Percentiles rank a stretch among this genome's conserved stretches.
phyloP scores from a whole-genome alignment of 805 yeast species.

The Yarrowia osloensis region DNA sequence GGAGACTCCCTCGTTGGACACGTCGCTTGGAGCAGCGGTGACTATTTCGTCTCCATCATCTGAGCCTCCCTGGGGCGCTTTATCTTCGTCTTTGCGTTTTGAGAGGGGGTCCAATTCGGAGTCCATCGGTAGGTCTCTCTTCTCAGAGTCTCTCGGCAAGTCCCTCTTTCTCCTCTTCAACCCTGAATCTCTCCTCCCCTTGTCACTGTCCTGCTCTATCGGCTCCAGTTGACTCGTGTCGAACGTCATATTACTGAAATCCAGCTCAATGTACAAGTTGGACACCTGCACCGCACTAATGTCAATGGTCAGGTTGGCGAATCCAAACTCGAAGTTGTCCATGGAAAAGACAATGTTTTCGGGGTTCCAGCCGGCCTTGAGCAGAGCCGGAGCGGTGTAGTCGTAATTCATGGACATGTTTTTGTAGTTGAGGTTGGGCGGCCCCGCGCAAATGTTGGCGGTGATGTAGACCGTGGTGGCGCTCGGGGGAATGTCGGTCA shows the following conservation, averaged over 20 bases:
- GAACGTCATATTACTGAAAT: not conserved
- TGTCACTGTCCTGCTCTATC: not conserved
- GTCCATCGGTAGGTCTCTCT: no score
- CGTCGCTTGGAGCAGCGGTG: not conserved
- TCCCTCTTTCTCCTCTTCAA: not conserved
- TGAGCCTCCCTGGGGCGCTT: not conserved
- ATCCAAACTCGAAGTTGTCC: conserved; percentile 38
- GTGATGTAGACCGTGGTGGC: conserved; percentile 42
- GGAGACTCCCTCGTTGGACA: not conserved
- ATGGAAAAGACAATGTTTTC: conserved; percentile 31
- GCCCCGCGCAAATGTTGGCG: conserved; percentile 43
- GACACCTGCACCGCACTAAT: conserved; percentile 39
- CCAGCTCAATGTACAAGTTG: conserved; percentile 11
- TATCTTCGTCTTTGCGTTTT: not conserved
- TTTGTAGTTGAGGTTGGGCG: conserved; percentile 33
- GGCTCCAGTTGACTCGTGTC: not conserved
- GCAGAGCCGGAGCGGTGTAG: conserved; percentile 14
- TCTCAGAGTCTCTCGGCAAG: no score
- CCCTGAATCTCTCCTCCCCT: not conserved
- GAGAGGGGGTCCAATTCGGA: no score
- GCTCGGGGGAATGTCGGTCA: conserved; percentile 32
- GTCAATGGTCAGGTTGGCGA: conserved; percentile 38
- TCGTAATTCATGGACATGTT: conserved; percentile 36
- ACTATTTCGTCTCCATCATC: not conserved
- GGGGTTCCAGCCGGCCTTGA: conserved; percentile 31